Evolutionary conservation across 1,139 yeast genomes (phyloP).

Genomic region (Wickerhamomyces sp.): DNA sequence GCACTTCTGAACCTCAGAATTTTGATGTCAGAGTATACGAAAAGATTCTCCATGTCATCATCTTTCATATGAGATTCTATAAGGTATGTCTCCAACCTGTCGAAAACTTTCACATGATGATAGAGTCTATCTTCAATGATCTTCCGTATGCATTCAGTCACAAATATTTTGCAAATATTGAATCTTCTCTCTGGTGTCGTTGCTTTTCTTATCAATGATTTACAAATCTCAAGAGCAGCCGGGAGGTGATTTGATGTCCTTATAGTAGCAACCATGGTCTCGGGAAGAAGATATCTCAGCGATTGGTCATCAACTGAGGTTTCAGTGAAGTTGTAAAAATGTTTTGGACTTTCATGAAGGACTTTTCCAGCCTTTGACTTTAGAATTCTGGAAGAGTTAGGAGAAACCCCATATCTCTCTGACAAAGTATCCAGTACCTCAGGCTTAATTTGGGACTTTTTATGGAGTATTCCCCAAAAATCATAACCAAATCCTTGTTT

Average conservation of each 20-base stretch:
- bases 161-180: constrained; percentile 7
- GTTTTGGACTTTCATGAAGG: not conserved
- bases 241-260: constrained; percentile 5
- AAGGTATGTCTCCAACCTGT: constrained; percentile 9
- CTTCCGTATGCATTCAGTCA: constrained; percentile 8
- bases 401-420: not conserved
- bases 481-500: not conserved
- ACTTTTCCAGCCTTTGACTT: not conserved
- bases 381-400: not conserved
- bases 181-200: constrained; percentile 1
- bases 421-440: not conserved
- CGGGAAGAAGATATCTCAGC: not conserved
- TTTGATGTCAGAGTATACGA: constrained; percentile 13
- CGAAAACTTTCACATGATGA: constrained; percentile 8
- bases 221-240: constrained; percentile 11
- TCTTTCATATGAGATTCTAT: constrained; percentile 5
- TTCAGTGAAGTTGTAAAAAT: constrained; percentile 4
- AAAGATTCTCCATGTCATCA: constrained; percentile 8
- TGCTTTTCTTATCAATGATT: constrained; percentile 5
- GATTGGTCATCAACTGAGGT: not conserved
- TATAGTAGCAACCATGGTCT: constrained; percentile 4
- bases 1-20: constrained; percentile 8
- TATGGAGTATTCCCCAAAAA: constrained; percentile 7
- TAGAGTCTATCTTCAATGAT: constrained; percentile 3
- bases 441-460: constrained; percentile 1